A percentile compares a stretch with the other conserved stretches of the same genome.
Conservation (phyloP, 1,139 yeast genomes). For the Tardiomyces depauwii region DNA sequence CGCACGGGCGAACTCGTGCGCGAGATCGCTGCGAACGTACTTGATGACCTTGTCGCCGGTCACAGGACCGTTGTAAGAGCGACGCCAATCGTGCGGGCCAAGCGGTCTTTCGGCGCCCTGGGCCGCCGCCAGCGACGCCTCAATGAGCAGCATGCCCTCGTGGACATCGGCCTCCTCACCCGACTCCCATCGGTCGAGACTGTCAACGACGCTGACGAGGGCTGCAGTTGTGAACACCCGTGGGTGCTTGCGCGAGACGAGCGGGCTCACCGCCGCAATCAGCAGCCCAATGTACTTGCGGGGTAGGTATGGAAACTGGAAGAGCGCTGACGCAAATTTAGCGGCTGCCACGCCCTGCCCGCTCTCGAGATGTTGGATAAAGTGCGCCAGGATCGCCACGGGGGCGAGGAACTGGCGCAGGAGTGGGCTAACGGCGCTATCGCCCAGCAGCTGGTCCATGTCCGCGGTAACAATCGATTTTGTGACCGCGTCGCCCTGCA, state of each 20-base stretch:
- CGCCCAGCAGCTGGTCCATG: slow-evolving; percentile 6
- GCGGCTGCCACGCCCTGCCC: slow-evolving; percentile 24
- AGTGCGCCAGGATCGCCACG: slow-evolving; percentile 52
- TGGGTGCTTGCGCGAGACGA: slow-evolving; percentile 10
- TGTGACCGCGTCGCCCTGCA: slow-evolving; percentile 19
- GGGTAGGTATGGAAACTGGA: slow-evolving; percentile 59
- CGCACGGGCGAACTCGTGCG: slow-evolving; percentile 15
- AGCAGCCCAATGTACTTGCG: slow-evolving; percentile 33
- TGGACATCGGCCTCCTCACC: slow-evolving; percentile 5
- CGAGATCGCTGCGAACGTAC: slow-evolving; percentile 11
- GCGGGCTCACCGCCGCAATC: slow-evolving; percentile 25
- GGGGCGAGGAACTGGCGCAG: slow-evolving; percentile 63
- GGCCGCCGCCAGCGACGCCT: slow-evolving; percentile 4
- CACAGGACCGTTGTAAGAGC: not conserved
- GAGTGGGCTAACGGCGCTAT: slow-evolving; percentile 33
- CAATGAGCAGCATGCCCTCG: slow-evolving; percentile 8
- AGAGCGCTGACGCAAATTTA: slow-evolving; percentile 37
- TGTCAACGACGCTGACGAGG: slow-evolving; percentile 36
- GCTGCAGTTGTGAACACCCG: slow-evolving; percentile 25
- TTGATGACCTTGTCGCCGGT: slow-evolving; percentile 5
- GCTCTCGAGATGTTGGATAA: slow-evolving; percentile 26
- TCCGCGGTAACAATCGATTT: slow-evolving; percentile 21
- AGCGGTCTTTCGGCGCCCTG: slow-evolving; percentile 3
- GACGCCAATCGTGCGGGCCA: slow-evolving; percentile 8
- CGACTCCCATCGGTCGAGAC: slow-evolving; percentile 37